phyloP scores from a whole-genome alignment of 345 rosid species.

The Tarenaya hassleriana region DNA sequence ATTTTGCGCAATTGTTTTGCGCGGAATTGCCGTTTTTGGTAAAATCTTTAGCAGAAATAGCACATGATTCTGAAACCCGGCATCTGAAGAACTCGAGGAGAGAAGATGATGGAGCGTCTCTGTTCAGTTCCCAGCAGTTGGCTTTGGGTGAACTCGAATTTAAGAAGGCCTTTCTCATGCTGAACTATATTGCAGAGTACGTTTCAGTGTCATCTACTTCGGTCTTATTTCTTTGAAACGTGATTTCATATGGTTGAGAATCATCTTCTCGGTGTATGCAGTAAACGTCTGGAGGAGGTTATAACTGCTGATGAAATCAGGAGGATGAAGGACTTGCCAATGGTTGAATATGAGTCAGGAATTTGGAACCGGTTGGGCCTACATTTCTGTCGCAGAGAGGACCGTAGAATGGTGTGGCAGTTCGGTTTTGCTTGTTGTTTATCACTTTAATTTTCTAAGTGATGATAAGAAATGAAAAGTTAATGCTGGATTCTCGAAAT shows the following conservation, averaged over 20 bases:
- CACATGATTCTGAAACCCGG: slow-evolving; percentile 18
- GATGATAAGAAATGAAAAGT: neutral
- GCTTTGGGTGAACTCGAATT: slow-evolving; percentile 63
- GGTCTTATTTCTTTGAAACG: neutral
- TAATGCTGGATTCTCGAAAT: neutral
- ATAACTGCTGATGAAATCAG: slow-evolving; percentile 37
- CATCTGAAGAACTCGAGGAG: slow-evolving; percentile 13
- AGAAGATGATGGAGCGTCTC: slow-evolving; percentile 14
- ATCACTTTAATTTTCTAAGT: neutral
- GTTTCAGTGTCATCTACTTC: slow-evolving; percentile 13
- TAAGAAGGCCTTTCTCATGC: slow-evolving; percentile 49
- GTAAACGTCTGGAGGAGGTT: slow-evolving; percentile 32
- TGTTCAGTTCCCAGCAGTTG: slow-evolving; percentile 28
- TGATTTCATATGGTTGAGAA: neutral
- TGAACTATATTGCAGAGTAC: slow-evolving; percentile 58
- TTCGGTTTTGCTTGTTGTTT: neutral
- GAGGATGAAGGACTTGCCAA: slow-evolving; percentile 32
- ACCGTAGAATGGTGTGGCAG: slow-evolving; percentile 15
- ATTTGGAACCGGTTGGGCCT: slow-evolving; percentile 36
- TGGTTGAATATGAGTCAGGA: slow-evolving; percentile 41
- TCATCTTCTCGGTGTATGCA: slow-evolving; percentile 9
- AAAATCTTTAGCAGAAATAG: slow-evolving; percentile 7
- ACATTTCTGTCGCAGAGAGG: neutral
- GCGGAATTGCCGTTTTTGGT: neutral
- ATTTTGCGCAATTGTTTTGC: neutral